Base-by-base conservation (phyloP, 768 basidiomycete species). In the Macrocybe gigantea region DNA sequence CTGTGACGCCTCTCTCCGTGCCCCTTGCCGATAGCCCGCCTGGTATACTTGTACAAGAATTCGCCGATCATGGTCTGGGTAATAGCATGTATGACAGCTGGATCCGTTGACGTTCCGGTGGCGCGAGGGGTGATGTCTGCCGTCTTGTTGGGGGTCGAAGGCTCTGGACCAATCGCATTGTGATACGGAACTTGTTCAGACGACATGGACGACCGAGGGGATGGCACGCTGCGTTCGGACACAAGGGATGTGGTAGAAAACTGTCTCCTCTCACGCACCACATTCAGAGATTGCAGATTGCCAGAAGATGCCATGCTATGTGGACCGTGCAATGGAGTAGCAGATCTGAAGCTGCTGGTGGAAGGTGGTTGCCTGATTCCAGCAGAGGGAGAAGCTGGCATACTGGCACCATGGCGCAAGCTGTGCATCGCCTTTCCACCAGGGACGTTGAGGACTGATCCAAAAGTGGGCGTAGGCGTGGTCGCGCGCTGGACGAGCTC, bases 51-150 rank as follows among this genome's bases (percentile, higher is more conserved):
- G 78, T 89, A 91, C 70, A 99, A 66, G 68, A 93, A 97, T 73
- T 98, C 95, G 43, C 96, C 95, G 55, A 98, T 98, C 96, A 99
- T 99, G 15, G 94, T 96, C 73, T 98, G 95, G 11, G 96, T 99
- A 56, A 98, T 97, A 1, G 94, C 88, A 62, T 97, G 95, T 55
- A 98, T 96, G 59, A 96, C 70, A 2, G 75, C 69, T 3, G 93
- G 94, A 60, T 99, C 95, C 29, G 95, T 96, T 13, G 83, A 69
- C 39, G 72, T 75, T 33, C 63, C 67, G 29, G 66, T 60, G 8
- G 67, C 65, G 7, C 70, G 65, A 33, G 72, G 67, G 0, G 73
- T 72, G 33, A 65, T 61, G 56, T 75, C 72, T 1, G 69, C 71
- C 5, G 67, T 65, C 56, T 71, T 75, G 47, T 71, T 67, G n/a